Conservation (phyloP, 1,139 yeast genomes). For the Kodamaea fungicola region DNA sequence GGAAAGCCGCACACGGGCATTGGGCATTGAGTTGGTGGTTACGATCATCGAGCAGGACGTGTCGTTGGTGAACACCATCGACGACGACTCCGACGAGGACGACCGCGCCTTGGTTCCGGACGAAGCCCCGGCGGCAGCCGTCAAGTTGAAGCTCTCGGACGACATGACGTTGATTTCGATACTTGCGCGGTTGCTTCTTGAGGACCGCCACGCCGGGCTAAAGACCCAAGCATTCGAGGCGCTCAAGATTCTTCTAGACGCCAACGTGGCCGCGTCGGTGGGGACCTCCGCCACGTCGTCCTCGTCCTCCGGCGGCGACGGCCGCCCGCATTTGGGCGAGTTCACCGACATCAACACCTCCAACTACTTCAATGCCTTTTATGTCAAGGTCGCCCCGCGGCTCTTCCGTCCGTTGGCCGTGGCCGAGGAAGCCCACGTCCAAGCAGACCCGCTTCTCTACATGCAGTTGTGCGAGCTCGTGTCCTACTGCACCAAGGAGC, state of each 20-base stretch:
- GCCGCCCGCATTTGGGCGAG: constrained; percentile 16
- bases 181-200: constrained; percentile 57
- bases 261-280: constrained; percentile 35
- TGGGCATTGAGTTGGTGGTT: constrained; percentile 81
- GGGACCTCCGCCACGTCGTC: constrained; percentile 10
- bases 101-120: too few species aligned
- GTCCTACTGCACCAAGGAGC: constrained; percentile 62
- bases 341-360: constrained; percentile 42
- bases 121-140: constrained; percentile 4
- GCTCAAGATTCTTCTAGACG: constrained; percentile 65
- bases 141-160: constrained; percentile 39
- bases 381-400: constrained; percentile 55
- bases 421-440: constrained; percentile 11
- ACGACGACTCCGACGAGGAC: constrained; percentile 17
- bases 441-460: constrained; percentile 41
- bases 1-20: constrained; percentile 51
- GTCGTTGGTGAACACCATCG: constrained; percentile 50
- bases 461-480: constrained; percentile 70
- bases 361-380: constrained; percentile 59
- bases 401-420: constrained; percentile 52
- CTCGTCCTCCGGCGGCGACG: constrained; percentile 8
- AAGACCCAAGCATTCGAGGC: constrained; percentile 86
- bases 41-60: constrained; percentile 85
- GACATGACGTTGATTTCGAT: constrained; percentile 63
- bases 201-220: constrained; percentile 67